Conservation (phyloP, 2,329 filamentous ascomycete species). For the Didymella keratinophila region DNA sequence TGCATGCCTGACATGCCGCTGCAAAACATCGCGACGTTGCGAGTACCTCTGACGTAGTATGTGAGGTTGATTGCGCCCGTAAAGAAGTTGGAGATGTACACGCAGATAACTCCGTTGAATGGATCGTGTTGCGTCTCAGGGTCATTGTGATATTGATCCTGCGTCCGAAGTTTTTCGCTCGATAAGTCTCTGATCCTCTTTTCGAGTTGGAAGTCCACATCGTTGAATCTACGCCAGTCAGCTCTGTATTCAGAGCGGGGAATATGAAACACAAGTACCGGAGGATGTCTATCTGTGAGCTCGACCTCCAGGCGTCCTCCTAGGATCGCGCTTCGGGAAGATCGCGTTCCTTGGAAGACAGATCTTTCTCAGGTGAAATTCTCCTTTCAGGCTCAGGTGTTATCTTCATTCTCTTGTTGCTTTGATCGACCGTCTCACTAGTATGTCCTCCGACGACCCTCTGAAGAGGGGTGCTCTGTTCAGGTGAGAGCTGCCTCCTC, state of each 20-base stretch:
- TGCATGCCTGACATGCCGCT: conserved; percentile 23
- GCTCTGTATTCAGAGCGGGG: background rate
- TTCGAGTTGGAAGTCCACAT: background rate
- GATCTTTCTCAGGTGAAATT: too few species aligned
- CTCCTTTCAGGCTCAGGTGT: background rate
- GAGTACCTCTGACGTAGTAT: conserved; percentile 29
- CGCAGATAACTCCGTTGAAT: conserved; percentile 13
- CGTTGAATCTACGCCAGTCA: background rate
- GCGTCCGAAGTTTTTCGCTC: conserved; percentile 3
- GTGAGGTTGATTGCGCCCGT: conserved; percentile 24
- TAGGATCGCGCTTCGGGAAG: background rate
- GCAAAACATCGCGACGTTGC: conserved; percentile 25
- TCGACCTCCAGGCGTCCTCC: background rate
- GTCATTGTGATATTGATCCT: conserved; percentile 5
- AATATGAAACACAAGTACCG: background rate
- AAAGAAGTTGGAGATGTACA: conserved; percentile 31
- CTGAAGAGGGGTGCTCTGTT: background rate
- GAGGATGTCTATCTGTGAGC: background rate
- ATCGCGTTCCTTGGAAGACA: background rate
- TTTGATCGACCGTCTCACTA: background rate
- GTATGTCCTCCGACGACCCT: background rate
- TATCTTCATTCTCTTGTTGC: background rate
- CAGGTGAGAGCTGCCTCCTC: background rate
- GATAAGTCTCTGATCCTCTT: background rate
- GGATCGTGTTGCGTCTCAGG: background rate